Conservation (phyloP, 78 protist genomes). For the Capsaspora owczarzaki region DNA sequence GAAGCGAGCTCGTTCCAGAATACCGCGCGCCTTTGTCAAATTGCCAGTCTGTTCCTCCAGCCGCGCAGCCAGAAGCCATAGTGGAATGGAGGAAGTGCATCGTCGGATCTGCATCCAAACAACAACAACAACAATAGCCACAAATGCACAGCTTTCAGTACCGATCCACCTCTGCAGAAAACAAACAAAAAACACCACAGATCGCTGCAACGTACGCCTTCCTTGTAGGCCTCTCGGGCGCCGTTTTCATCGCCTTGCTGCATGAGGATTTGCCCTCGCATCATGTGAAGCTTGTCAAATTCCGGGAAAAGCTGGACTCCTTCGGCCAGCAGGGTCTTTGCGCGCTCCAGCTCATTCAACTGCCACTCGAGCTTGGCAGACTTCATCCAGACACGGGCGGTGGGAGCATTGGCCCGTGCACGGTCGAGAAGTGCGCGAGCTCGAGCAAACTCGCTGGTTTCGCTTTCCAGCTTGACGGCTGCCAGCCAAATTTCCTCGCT, state of each 20-base stretch:
- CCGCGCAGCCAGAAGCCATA: conserved; percentile 69
- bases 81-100: conserved; percentile 34
- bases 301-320: conserved; percentile 48
- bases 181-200: no score
- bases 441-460: conserved; percentile 45
- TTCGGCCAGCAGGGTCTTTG: conserved; percentile 24
- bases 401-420: conserved; percentile 56
- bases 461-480: conserved; percentile 88
- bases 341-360: conserved; percentile 27
- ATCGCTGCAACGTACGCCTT: conserved; percentile 9
- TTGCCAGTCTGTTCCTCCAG: conserved; percentile 31
- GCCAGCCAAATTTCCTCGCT: conserved; percentile 87
- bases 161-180: not conserved
- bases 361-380: conserved; percentile 75
- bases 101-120: conserved; percentile 13
- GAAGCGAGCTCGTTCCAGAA: conserved; percentile 57
- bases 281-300: conserved; percentile 70
- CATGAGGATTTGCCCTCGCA: conserved; percentile 67
- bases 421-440: conserved; percentile 58
- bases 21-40: conserved; percentile 45
- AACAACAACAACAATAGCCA: not conserved
- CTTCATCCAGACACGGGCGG: conserved; percentile 86
- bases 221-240: conserved; percentile 46
- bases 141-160: not conserved
- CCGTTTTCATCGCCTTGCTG: conserved; percentile 13